phyloP scores from a whole-genome alignment of 2,329 filamentous ascomycete species.

The Onygena corvina region DNA sequence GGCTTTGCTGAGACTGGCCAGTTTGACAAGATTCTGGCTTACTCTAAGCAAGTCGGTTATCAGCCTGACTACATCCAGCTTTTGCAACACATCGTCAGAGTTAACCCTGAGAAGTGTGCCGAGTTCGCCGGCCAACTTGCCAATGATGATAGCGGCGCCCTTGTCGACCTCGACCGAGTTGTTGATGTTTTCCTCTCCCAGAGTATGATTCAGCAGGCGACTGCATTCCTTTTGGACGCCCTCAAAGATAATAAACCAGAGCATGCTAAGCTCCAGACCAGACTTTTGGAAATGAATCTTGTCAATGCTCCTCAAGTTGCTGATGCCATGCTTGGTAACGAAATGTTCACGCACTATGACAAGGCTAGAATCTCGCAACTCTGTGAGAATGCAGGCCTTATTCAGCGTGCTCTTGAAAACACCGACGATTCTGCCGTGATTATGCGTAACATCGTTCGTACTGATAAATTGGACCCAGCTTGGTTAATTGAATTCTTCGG shows the following conservation, averaged over 20 bases:
- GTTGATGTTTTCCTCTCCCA: slow-evolving; percentile 98
- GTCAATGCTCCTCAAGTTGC: slow-evolving; percentile 94
- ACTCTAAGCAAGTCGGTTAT: slow-evolving; percentile 72
- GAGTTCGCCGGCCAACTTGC: slow-evolving; percentile 91
- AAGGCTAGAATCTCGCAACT: slow-evolving; percentile 76
- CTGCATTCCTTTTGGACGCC: slow-evolving; percentile 92
- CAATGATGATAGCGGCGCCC: slow-evolving; percentile 72
- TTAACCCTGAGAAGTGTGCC: slow-evolving; percentile 83
- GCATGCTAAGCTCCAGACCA: slow-evolving; percentile 84
- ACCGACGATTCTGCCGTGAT: slow-evolving; percentile 82
- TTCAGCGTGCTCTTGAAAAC: slow-evolving; percentile 79
- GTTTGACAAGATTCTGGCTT: slow-evolving; percentile 92
- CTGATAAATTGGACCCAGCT: slow-evolving; percentile 76
- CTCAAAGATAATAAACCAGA: slow-evolving; percentile 91
- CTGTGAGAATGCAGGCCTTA: slow-evolving; percentile 84
- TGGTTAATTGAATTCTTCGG: slow-evolving; percentile 90
- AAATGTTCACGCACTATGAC: slow-evolving; percentile 98
- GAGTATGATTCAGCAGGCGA: slow-evolving; percentile 94
- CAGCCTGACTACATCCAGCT: slow-evolving; percentile 91
- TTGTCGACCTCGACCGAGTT: slow-evolving; percentile 87
- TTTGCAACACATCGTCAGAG: slow-evolving; percentile 80
- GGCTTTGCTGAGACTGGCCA: slow-evolving; percentile 91
- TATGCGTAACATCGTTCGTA: slow-evolving; percentile 76
- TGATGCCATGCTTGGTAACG: slow-evolving; percentile 92
- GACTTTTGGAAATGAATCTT: slow-evolving; percentile 94